phyloP scores from a whole-genome alignment of 2,329 filamentous ascomycete species.

The Cladosporium sp. region DNA sequence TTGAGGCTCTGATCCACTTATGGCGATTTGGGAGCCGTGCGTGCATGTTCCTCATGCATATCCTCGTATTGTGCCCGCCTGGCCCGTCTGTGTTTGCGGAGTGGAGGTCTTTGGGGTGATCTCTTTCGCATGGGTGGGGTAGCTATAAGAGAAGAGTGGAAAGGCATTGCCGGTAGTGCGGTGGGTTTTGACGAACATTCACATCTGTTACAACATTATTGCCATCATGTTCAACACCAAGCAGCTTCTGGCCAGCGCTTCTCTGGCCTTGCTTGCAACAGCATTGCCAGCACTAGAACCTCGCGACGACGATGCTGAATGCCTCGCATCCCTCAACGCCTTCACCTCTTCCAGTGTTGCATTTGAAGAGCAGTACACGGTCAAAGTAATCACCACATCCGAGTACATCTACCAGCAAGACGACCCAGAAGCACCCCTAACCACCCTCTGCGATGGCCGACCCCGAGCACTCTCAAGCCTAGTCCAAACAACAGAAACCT shows the following conservation, averaged over 20 bases:
- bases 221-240: not conserved
- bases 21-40: no score
- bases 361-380: not conserved
- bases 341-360: not conserved
- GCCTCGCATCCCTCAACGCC: not conserved
- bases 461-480: not conserved
- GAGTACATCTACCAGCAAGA: not conserved
- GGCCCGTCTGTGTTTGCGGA: no score
- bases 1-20: no score
- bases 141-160: no score
- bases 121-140: no score
- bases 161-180: no score
- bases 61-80: no score
- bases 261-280: not conserved
- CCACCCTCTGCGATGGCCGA: conserved; percentile 1
- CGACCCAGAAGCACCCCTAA: not conserved
- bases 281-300: not conserved
- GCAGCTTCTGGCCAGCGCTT: not conserved
- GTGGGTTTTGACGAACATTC: no score
- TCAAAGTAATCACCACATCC: not conserved
- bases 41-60: no score
- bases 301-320: not conserved
- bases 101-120: no score
- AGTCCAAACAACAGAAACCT: not conserved
- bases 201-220: no score